These are phyloP conservation scores for Marchantia polymorpha DNA, from an alignment of 225 moss, liverwort and hornwort species.

Conservation along the genomic window DNA sequence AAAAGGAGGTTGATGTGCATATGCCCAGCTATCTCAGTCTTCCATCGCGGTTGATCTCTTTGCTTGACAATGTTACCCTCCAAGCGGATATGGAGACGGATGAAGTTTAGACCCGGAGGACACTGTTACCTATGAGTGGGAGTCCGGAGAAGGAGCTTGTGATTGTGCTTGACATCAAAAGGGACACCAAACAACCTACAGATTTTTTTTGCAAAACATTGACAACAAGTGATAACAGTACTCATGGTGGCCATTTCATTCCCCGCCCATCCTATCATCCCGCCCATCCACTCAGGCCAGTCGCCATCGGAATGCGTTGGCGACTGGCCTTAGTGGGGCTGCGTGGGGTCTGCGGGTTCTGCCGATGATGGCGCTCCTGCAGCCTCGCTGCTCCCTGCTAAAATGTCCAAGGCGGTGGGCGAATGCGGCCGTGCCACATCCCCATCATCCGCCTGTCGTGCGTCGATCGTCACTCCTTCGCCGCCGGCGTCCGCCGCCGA, in stretches of 20 bases:
- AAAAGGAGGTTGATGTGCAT: slow-evolving; percentile 55
- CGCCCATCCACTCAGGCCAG: too few species aligned
- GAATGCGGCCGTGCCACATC: too few species aligned
- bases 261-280: slow-evolving; percentile 34
- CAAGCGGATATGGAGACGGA: slow-evolving; percentile 61
- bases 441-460: too few species aligned
- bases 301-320: too few species aligned
- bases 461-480: too few species aligned
- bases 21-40: slow-evolving; percentile 59
- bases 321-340: too few species aligned
- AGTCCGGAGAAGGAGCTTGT: slow-evolving; percentile 48
- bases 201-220: slow-evolving; percentile 61
- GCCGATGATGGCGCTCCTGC: too few species aligned
- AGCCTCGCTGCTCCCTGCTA: too few species aligned
- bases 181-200: slow-evolving; percentile 49
- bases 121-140: slow-evolving; percentile 44
- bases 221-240: slow-evolving; percentile 58
- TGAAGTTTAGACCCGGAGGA: slow-evolving; percentile 58
- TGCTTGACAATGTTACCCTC: slow-evolving; percentile 56
- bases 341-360: too few species aligned
- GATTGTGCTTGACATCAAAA: slow-evolving; percentile 30
- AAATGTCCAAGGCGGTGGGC: too few species aligned
- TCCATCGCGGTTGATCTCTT: slow-evolving; percentile 50
- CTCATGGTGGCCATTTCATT: slow-evolving; percentile 56
- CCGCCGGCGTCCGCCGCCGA: too few species aligned